Evolutionary conservation across 192 early-diverging fungal species (phyloP).

Genomic region (Diversispora epigaea): DNA sequence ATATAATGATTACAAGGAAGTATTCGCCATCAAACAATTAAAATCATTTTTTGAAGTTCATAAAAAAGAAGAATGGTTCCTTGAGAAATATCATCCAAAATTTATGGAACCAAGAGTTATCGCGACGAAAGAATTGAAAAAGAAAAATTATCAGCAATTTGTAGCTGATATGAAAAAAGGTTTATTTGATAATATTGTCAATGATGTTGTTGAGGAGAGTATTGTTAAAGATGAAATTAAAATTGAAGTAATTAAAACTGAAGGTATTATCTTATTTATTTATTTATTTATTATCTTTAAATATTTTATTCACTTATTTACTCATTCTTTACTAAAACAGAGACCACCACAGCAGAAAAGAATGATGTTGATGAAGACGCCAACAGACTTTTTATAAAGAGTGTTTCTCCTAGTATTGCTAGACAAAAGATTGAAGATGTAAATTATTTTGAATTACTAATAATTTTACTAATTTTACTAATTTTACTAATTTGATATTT

Average conservation of each 20-base stretch:
- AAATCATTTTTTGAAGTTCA: conserved; percentile 74
- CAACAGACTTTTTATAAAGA: conserved; percentile 75
- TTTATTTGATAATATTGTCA: conserved; percentile 57
- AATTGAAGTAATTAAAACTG: conserved; percentile 25
- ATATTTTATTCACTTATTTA: background rate
- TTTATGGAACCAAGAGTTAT: conserved; percentile 53
- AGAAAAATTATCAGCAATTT: conserved; percentile 59
- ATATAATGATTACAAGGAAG: conserved; percentile 84
- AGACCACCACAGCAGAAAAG: background rate
- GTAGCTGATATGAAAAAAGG: conserved; percentile 65
- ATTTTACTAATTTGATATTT: too few relatives aligned
- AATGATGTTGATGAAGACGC: conserved; percentile 40
- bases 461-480: too few relatives aligned
- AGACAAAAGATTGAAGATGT: conserved; percentile 66
- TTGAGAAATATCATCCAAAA: conserved; percentile 88
- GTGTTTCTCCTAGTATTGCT: conserved; percentile 68
- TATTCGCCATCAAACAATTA: conserved; percentile 65
- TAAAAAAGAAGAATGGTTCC: conserved; percentile 88
- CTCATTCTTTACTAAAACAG: too few relatives aligned
- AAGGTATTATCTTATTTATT: background rate
- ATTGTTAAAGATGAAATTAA: conserved; percentile 28
- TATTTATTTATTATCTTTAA: background rate
- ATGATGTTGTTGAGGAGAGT: conserved; percentile 37
- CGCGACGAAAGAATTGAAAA: conserved; percentile 56
- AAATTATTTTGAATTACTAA: background rate